These are phyloP conservation scores for Sporisorium scitamineum DNA, from an alignment of 1,284 basidiomycete species.

Conservation along the genomic window DNA sequence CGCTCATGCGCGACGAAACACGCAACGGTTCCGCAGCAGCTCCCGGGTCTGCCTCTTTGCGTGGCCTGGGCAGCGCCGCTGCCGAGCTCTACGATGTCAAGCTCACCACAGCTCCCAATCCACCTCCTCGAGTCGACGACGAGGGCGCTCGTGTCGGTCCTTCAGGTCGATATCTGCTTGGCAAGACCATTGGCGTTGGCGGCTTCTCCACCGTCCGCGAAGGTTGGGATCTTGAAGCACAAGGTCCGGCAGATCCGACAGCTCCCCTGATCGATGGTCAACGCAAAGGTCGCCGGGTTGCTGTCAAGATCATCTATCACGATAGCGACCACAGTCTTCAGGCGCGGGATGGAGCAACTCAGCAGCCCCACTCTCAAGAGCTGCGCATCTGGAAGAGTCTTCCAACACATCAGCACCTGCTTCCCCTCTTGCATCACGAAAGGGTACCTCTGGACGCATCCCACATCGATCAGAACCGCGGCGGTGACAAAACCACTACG, in stretches of 20 bases:
- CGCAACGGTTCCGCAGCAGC: slow-evolving; percentile 30
- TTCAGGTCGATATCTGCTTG: slow-evolving; percentile 77
- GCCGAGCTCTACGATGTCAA: slow-evolving; percentile 36
- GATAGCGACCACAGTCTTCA: slow-evolving; percentile 14
- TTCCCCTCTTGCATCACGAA: slow-evolving; percentile 58
- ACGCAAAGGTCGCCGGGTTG: slow-evolving; percentile 41
- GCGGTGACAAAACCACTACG: slow-evolving; percentile 7
- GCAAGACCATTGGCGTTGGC: slow-evolving; percentile 82
- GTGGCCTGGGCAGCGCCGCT: slow-evolving; percentile 44
- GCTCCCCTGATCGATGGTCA: slow-evolving; percentile 34
- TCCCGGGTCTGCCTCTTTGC: slow-evolving; percentile 32
- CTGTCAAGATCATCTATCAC: slow-evolving; percentile 59
- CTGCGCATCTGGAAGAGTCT: slow-evolving; percentile 56
- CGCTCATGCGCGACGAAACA: slow-evolving; percentile 26
- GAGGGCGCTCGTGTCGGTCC: slow-evolving; percentile 58
- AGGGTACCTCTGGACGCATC: slow-evolving; percentile 21
- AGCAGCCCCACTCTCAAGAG: slow-evolving; percentile 42
- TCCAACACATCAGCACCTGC: slow-evolving; percentile 54
- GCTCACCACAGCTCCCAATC: slow-evolving; percentile 22
- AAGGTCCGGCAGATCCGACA: slow-evolving; percentile 27
- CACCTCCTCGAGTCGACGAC: slow-evolving; percentile 44
- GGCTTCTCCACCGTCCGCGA: slow-evolving; percentile 87
- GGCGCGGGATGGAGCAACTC: neutral
- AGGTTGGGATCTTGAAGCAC: slow-evolving; percentile 68
- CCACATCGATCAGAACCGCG: neutral